Evolutionary conservation across 768 basidiomycete genomes (phyloP).

Genomic region (Sarcomyxa edulis): DNA sequence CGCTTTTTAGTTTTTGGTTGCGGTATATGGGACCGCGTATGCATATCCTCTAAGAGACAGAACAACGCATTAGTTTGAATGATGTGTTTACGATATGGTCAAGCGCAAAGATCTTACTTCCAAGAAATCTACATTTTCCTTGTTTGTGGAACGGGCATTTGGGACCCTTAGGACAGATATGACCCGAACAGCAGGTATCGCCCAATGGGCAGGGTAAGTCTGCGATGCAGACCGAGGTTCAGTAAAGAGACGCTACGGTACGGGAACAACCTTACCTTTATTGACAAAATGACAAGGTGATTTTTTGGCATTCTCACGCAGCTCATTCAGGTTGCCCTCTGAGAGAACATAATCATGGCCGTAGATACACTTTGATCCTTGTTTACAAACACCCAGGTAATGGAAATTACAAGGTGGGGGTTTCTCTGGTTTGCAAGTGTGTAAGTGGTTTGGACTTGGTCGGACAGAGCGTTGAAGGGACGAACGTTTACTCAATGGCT

Average conservation of each 20-base stretch:
- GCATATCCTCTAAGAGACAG: no score
- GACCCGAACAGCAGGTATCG: slow-evolving; percentile 27
- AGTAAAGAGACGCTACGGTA: no score
- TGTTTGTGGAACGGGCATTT: slow-evolving; percentile 26
- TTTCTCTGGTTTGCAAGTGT: background rate
- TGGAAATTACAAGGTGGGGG: slow-evolving; percentile 41
- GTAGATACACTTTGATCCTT: slow-evolving; percentile 25
- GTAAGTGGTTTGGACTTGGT: slow-evolving; percentile 3
- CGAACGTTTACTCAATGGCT: no score
- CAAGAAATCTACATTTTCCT: slow-evolving; percentile 26
- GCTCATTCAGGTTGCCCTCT: slow-evolving; percentile 24
- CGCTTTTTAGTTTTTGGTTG: no score
- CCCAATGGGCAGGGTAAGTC: no score
- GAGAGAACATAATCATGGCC: slow-evolving; percentile 34
- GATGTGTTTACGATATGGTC: no score
- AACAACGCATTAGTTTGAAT: no score
- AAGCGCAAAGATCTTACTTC: slow-evolving; percentile 20
- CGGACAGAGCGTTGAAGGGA: no score
- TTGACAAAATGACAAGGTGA: slow-evolving; percentile 32
- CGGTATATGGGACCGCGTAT: no score
- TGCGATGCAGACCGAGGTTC: no score
- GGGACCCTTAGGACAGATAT: slow-evolving; percentile 29
- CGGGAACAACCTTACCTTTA: slow-evolving; percentile 20
- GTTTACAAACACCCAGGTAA: slow-evolving; percentile 22
- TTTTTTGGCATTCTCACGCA: slow-evolving; percentile 34